Conservation (phyloP, 78 protist species). For the Chrysochromulina tobinii region DNA sequence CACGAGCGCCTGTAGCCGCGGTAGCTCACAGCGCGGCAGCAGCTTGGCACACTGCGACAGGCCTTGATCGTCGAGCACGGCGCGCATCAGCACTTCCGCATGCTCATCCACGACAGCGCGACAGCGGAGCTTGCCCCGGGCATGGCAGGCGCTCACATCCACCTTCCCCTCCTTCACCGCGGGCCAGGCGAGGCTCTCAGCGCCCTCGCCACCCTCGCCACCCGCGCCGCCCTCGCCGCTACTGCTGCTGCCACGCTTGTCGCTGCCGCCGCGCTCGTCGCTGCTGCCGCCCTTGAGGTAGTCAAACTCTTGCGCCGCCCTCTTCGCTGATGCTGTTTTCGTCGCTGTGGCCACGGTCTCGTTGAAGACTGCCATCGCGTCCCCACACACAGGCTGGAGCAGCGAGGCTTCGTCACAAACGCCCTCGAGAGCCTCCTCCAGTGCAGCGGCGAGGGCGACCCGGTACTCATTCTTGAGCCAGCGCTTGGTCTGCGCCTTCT, state of each 20-base stretch:
- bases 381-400: neutral
- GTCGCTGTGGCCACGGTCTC: neutral
- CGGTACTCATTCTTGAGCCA: neutral
- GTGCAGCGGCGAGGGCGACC: neutral
- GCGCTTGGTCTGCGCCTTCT: neutral
- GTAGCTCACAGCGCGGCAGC: neutral
- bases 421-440: neutral
- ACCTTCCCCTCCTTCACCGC: neutral
- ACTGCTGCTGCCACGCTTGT: too few species aligned
- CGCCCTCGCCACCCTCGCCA: too few species aligned
- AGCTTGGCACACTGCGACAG: neutral
- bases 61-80: neutral
- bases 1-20: too few species aligned
- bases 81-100: neutral
- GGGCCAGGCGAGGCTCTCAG: too few species aligned
- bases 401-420: neutral
- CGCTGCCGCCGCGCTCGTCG: too few species aligned
- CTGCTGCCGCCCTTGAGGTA: too few species aligned
- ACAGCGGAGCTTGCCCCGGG: neutral
- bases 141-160: neutral
- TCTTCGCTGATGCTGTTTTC: neutral
- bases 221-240: too few species aligned
- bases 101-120: neutral
- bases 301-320: neutral
- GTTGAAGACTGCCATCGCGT: neutral